These are phyloP conservation scores for Beauveria sp. DNA, from an alignment of 2,329 filamentous ascomycete genomes.

Conservation along the genomic window DNA sequence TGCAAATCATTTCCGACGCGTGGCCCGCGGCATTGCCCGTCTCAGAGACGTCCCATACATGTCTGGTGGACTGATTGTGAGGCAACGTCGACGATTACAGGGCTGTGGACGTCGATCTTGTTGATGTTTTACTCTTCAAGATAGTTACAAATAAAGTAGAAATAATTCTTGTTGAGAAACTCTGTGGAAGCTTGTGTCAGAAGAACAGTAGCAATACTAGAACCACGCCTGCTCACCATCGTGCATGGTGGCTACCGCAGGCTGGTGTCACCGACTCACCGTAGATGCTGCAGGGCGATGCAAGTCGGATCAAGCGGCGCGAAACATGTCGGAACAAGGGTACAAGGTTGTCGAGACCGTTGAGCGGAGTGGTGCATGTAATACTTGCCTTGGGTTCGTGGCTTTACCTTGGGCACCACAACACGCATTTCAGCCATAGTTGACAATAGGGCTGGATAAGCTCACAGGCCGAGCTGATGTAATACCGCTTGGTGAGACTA, in stretches of 20 bases:
- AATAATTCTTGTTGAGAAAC: neutral
- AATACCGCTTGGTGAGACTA: constrained; percentile 4
- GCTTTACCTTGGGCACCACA: neutral
- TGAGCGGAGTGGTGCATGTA: neutral
- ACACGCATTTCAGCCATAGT: neutral
- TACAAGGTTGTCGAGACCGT: neutral
- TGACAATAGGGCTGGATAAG: neutral
- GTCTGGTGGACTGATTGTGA: neutral
- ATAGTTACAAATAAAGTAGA: neutral
- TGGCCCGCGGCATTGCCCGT: neutral
- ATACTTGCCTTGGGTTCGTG: neutral
- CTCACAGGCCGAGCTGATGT: constrained; percentile 9
- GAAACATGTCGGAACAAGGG: neutral
- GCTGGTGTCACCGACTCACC: neutral
- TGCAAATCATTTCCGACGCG: neutral
- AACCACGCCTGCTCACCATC: neutral
- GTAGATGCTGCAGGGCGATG: neutral
- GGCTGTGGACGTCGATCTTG: neutral
- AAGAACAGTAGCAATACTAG: neutral
- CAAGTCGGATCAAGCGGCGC: constrained; percentile 6
- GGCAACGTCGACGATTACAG: constrained; percentile 2
- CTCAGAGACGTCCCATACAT: too few relatives aligned
- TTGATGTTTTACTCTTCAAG: neutral
- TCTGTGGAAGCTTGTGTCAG: neutral
- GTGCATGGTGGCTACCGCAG: neutral